A percentile compares a stretch with the other conserved stretches of the same genome.
phyloP scores from a whole-genome alignment of 805 yeast species.

The Pichia paraexigua region DNA sequence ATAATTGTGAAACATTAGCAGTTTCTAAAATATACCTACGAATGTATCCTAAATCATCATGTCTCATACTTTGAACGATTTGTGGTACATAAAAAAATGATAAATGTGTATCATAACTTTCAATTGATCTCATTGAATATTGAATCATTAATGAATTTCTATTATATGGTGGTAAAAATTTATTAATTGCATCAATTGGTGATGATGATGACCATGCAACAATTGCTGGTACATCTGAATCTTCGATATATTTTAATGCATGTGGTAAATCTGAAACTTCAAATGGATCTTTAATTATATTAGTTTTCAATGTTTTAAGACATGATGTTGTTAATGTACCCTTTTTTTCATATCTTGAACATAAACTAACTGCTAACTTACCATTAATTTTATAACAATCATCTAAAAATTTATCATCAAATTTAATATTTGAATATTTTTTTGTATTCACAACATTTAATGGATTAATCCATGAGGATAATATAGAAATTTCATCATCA shows the following conservation, averaged over 20 bases:
- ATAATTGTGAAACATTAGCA: conserved; percentile 80
- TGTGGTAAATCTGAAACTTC: conserved; percentile 47
- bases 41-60: conserved; percentile 77
- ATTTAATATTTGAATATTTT: conserved; percentile 26
- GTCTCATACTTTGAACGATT: conserved; percentile 85
- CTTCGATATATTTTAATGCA: conserved; percentile 48
- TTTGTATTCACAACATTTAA: conserved; percentile 28
- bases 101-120: conserved; percentile 74
- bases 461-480: conserved; percentile 74
- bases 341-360: conserved; percentile 40
- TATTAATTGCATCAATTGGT: conserved; percentile 78
- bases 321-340: conserved; percentile 24
- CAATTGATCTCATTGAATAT: conserved; percentile 84
- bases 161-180: conserved; percentile 70
- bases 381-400: conserved; percentile 65
- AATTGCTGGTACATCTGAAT: conserved; percentile 13
- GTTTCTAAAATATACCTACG: conserved; percentile 86
- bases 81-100: conserved; percentile 98
- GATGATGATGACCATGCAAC: conserved; percentile 65
- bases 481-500: conserved; percentile 63
- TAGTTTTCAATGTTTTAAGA: conserved; percentile 32
- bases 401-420: conserved; percentile 36
- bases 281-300: conserved; percentile 51
- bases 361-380: conserved; percentile 60
- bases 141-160: conserved; percentile 64